phyloP scores from a whole-genome alignment of 2,329 filamentous ascomycete genomes.

The Eutypella sp. region DNA sequence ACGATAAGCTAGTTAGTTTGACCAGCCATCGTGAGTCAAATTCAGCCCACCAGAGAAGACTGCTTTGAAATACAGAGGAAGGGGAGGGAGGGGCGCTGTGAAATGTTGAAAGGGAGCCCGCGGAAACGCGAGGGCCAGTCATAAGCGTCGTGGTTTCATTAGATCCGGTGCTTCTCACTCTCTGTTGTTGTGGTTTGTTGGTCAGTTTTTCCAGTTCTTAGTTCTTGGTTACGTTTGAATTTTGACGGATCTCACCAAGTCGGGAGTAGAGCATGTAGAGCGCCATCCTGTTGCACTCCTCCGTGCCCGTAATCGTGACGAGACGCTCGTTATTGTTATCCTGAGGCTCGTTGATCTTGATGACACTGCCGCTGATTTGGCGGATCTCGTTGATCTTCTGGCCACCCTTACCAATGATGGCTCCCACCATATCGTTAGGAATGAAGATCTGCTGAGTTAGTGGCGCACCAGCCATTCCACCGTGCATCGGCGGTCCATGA shows the following conservation, averaged over 20 bases:
- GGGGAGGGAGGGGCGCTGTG: constrained; percentile 4
- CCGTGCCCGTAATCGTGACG: constrained; percentile 94
- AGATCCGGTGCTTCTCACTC: constrained; percentile 28
- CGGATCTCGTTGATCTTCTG: constrained; percentile 99
- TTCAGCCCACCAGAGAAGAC: constrained; percentile 15
- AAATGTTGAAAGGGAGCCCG: constrained; percentile 8
- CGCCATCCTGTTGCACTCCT: constrained; percentile 99
- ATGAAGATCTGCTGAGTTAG: constrained; percentile 99
- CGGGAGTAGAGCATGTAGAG: constrained; percentile 98
- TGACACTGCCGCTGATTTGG: constrained; percentile 93
- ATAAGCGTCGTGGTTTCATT: constrained; percentile 13
- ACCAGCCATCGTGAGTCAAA: too few species aligned
- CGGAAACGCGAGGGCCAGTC: constrained; percentile 11
- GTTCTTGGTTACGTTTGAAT: constrained; percentile 14
- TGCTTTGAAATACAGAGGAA: constrained; percentile 9
- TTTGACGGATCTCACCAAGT: constrained; percentile 63
- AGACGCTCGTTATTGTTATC: constrained; percentile 98
- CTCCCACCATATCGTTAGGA: constrained; percentile 98
- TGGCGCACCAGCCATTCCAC: constrained; percentile 69
- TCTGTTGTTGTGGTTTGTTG: constrained; percentile 24
- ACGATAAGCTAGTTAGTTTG: constrained; percentile 11
- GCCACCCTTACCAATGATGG: constrained; percentile 97
- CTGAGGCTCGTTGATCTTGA: constrained; percentile 99
- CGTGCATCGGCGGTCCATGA: constrained; percentile 70
- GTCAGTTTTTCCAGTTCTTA: constrained; percentile 3